Evolutionary conservation across 345 rosid genomes (phyloP), one percentile per base, ranked within the genome.

Genomic region (Corchorus olitorius): DNA sequence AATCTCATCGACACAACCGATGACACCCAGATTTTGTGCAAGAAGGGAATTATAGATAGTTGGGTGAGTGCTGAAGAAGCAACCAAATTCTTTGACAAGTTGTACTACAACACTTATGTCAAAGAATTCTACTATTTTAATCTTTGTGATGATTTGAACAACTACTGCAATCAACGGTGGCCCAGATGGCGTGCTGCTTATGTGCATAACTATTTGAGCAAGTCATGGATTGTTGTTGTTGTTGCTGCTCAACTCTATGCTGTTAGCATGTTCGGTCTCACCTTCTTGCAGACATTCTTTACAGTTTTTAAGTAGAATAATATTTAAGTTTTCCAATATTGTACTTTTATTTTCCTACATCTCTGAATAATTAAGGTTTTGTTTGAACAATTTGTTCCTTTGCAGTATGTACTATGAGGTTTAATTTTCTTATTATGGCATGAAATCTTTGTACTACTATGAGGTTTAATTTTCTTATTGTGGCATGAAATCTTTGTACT

Each of bases 1-100:
- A 41, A 54, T 62, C 81, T 83, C 6, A 80, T 80, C 22, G 74
- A 83, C 60, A 77, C 77, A 3, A 8, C 61, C 6, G 37, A 27
- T 5, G 86, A 80, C 46, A 46, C 43, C 43, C 6, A 6, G 43
- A 39, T 39, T 1, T 39, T 39, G 0, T 39, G 62, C 33, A 58
- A 19, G 20, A 58, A 7, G 4, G 62, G 10, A 19, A n/a, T 58
- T 19, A 2, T n/a, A 2, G 19, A 22, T 22, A 58, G 19, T 6
- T 58, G 10, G 62, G 5, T 58, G 62, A 19, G 22, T 7, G 33
- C 62, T 4, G 62, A 58, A n/a, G 27, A 58, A n/a, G 62, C 62
- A 17, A 19, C 27, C 8, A 2, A 58, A 4, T 19, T 58, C 33
- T 58, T 58, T 33, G 19, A 58, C 33, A n/a, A 7, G 1, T 7